phyloP scores from a whole-genome alignment of 768 basidiomycete species.

The Myochromella boudieri region DNA sequence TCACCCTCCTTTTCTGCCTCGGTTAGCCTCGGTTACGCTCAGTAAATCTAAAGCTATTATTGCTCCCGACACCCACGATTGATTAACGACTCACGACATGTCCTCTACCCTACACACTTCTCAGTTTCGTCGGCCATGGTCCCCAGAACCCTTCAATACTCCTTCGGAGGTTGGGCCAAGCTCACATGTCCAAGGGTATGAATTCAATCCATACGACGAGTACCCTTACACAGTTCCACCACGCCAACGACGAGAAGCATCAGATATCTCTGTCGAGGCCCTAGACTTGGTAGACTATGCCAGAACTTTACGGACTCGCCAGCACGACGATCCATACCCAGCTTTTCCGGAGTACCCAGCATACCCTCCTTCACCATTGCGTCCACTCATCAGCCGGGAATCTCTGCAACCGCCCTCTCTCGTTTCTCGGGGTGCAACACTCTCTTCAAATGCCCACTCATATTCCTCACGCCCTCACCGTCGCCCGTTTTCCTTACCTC shows the following conservation, averaged over 20 bases:
- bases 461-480: slow-evolving; percentile 21
- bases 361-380: slow-evolving; percentile 29
- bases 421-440: slow-evolving; percentile 42
- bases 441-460: slow-evolving; percentile 36
- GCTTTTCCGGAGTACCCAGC: slow-evolving; percentile 22
- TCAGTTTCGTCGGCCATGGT: slow-evolving; percentile 65
- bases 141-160: slow-evolving; percentile 56
- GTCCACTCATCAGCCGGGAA: slow-evolving; percentile 22
- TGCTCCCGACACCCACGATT: too few relatives aligned
- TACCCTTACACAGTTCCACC: slow-evolving; percentile 17
- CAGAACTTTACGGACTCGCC: slow-evolving; percentile 41
- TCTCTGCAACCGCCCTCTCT: slow-evolving; percentile 38
- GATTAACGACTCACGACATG: slow-evolving; percentile 30
- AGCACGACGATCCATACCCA: slow-evolving; percentile 33
- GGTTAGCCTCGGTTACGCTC: neutral
- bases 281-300: slow-evolving; percentile 75
- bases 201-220: slow-evolving; percentile 19
- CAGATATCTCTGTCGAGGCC: slow-evolving; percentile 68
- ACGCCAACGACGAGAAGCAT: slow-evolving; percentile 45
- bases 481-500: slow-evolving; percentile 51
- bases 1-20: neutral
- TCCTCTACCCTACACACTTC: slow-evolving; percentile 47
- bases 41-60: slow-evolving; percentile 7
- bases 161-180: slow-evolving; percentile 28
- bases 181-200: slow-evolving; percentile 16